Evolutionary conservation across 306 rosid genomes (phyloP).

Genomic region (Dalbergia cultrata): DNA sequence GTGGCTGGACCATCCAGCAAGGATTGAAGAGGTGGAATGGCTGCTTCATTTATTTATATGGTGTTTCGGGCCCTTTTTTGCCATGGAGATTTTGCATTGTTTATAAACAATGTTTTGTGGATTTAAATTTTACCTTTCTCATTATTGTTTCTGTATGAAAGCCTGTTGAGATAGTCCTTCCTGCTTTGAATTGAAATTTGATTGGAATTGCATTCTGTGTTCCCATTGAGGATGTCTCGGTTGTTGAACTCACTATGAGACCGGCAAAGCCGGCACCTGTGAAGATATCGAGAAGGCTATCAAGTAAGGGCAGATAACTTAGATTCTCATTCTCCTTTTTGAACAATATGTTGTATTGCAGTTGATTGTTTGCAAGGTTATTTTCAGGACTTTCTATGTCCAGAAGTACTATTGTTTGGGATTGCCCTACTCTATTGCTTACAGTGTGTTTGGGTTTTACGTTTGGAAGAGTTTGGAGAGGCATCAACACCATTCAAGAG

Average conservation of each 20-base stretch:
- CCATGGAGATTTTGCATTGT: not conserved
- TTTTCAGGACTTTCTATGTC: not conserved
- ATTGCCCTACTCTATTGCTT: not conserved
- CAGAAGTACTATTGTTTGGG: not conserved
- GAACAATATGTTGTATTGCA: not conserved
- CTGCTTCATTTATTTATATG: slow-evolving; percentile 75
- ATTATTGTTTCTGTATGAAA: slow-evolving; percentile 34
- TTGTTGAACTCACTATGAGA: slow-evolving; percentile 83
- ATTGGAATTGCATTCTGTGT: slow-evolving; percentile 90
- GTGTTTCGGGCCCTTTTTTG: too few relatives aligned
- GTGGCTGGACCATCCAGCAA: slow-evolving; percentile 89
- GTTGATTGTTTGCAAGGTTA: not conserved
- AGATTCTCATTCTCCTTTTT: not conserved
- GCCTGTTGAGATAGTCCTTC: slow-evolving; percentile 82
- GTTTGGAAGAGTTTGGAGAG: too few relatives aligned
- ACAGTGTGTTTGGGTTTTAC: too few relatives aligned
- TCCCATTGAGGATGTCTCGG: slow-evolving; percentile 81
- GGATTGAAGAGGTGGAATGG: slow-evolving; percentile 98
- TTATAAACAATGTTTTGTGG: not conserved
- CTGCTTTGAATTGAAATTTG: slow-evolving; percentile 76
- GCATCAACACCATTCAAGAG: too few relatives aligned
- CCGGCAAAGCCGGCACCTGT: slow-evolving; percentile 63
- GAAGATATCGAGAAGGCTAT: slow-evolving; percentile 70
- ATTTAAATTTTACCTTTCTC: not conserved
- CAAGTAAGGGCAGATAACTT: slow-evolving; percentile 57